Evolutionary conservation across 495 filamentous ascomycete genomes (phyloP), one percentile per base, ranked within the genome.

Genomic region (Xylaria scruposa): DNA sequence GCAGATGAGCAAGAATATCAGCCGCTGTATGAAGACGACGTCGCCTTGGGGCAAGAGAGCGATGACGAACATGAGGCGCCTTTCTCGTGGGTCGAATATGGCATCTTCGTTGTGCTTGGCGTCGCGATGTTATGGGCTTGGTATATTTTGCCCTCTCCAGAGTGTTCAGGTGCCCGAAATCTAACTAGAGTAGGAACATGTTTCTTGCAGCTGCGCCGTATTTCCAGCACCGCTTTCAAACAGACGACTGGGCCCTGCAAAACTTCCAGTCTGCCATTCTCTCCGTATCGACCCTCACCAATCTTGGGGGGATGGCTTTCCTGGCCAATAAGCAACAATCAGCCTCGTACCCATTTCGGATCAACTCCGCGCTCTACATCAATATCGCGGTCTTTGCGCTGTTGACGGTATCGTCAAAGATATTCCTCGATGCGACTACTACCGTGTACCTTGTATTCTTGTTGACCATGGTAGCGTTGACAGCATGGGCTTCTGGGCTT

Each of bases 51-150:
- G 15, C 72, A 36, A 10, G 75, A 72, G 33, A 70, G 67, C 26
- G n/a, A 40, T 31, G 77, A 75, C 38, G 70, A 61, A 19, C 29
- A 76, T 53, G 81, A 80, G 29, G 73, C 75, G 70, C 84, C 83
- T n/a, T 93, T 93, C 81, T 93, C 91, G 62, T 91, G 89, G 87
- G 78, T 93, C 56, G 91, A 95, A 77, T 99, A 99, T 83, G 82
- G 79, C 63, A 88, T 97, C 67, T 99, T 98, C 79, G 81, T 91
- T 68, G 81, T 97, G n/a, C 86, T 98, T 26, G 96, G 96, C 59
- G 84, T 97, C 21, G 91, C 94, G 26, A 98, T 97, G 97, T 86
- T 98, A 70, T 98, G 95, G 95, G 93, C 95, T 44, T 98, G 94
- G 94, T 98, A 90, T 77, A 90, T 79, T 54, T 54, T 59, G 51